These are phyloP conservation scores for Penicillium sp. DNA, from an alignment of 2,329 filamentous ascomycete species.

Conservation along the genomic window DNA sequence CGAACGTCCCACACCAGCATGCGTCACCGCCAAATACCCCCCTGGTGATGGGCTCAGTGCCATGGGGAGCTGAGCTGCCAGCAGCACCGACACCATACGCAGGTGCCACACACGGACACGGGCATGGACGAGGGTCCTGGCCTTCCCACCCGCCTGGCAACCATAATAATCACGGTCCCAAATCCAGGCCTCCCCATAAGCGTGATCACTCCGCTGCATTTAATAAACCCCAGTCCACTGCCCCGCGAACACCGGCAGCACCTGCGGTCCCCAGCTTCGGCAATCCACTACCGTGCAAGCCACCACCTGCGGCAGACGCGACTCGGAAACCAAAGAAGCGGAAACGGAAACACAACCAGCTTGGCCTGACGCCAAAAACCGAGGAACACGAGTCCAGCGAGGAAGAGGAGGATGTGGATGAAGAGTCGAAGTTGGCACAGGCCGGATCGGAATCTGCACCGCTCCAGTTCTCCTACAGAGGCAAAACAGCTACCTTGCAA, in stretches of 20 bases:
- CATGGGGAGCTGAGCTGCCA: slow-evolving; percentile 59
- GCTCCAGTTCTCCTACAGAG: slow-evolving; percentile 60
- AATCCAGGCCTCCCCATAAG: slow-evolving; percentile 35
- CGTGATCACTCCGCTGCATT: slow-evolving; percentile 44
- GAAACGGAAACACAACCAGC: slow-evolving; percentile 51
- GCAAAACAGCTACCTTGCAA: slow-evolving; percentile 58
- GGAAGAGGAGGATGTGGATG: slow-evolving; percentile 51
- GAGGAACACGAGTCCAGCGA: slow-evolving; percentile 52
- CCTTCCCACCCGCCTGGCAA: slow-evolving; percentile 27
- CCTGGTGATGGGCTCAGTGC: slow-evolving; percentile 59
- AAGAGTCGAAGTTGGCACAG: slow-evolving; percentile 48
- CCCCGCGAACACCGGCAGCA: slow-evolving; percentile 41
- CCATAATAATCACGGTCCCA: slow-evolving; percentile 28
- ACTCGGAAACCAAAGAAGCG: slow-evolving; percentile 45
- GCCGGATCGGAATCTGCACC: slow-evolving; percentile 25
- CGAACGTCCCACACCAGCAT: slow-evolving; percentile 29
- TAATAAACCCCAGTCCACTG: slow-evolving; percentile 35
- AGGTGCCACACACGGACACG: slow-evolving; percentile 31
- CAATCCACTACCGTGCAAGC: slow-evolving; percentile 48
- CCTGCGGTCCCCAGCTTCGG: slow-evolving; percentile 52
- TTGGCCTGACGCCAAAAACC: slow-evolving; percentile 52
- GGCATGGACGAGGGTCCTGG: slow-evolving; percentile 30
- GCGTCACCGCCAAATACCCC: slow-evolving; percentile 29
- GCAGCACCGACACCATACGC: slow-evolving; percentile 53
- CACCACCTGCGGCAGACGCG: slow-evolving; percentile 41